Evolutionary conservation across 2,329 filamentous ascomycete genomes (phyloP).

Genomic region (Hirsutella rhossiliensis): DNA sequence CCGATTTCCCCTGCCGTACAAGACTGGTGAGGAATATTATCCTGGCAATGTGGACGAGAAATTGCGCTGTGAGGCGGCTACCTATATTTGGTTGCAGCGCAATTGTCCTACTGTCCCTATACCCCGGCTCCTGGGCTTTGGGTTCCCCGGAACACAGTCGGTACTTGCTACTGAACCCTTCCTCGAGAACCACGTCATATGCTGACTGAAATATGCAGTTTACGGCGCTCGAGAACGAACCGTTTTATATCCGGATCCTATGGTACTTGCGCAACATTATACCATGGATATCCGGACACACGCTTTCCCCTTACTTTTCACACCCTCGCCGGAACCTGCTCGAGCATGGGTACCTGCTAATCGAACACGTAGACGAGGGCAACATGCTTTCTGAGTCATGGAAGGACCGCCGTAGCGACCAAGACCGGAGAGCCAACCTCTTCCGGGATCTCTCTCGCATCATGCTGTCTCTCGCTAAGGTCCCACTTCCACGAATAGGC

Average conservation of each 20-base stretch:
- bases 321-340: neutral
- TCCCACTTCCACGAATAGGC: constrained; percentile 15
- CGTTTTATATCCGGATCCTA: neutral
- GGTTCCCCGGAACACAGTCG: constrained; percentile 3
- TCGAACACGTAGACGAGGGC: constrained; percentile 1
- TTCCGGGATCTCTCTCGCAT: constrained; percentile 15
- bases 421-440: constrained; percentile 9
- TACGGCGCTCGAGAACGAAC: neutral
- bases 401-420: constrained; percentile 4
- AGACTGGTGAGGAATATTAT: constrained; percentile 20
- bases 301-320: neutral
- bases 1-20: constrained; percentile 20
- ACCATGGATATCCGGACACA: neutral
- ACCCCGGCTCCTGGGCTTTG: constrained; percentile 10
- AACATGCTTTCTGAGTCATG: constrained; percentile 9
- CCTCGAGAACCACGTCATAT: neutral
- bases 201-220: neutral
- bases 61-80: constrained; percentile 13
- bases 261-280: neutral
- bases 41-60: constrained; percentile 31
- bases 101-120: constrained; percentile 12
- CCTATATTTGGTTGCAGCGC: constrained; percentile 11
- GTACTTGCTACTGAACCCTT: neutral
- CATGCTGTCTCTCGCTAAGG: constrained; percentile 14
- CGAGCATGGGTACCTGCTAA: neutral